phyloP scores from a whole-genome alignment of 2,329 filamentous ascomycete species.

The Diaporthe aspalathi region DNA sequence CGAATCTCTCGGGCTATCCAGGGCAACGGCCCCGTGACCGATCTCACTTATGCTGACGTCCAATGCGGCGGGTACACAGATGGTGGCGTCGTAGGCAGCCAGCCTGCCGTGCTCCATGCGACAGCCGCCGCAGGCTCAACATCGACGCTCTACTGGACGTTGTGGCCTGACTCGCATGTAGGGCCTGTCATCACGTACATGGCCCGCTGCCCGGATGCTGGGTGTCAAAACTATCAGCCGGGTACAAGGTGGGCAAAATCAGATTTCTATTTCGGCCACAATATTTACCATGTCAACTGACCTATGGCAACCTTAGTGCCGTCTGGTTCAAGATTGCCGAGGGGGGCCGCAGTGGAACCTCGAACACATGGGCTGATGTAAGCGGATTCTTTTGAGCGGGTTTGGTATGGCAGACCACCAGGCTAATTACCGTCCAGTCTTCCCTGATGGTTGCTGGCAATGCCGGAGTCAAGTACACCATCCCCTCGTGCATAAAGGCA shows the following conservation, averaged over 20 bases:
- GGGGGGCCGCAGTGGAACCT: conserved; percentile 60
- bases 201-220: conserved; percentile 65
- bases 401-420: conserved; percentile 20
- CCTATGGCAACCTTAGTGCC: conserved; percentile 44
- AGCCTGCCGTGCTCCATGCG: conserved; percentile 65
- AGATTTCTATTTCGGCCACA: too few relatives aligned
- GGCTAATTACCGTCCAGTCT: conserved; percentile 40
- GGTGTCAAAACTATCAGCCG: conserved; percentile 63
- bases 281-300: conserved; percentile 30
- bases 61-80: conserved; percentile 67
- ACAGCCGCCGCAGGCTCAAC: conserved; percentile 63
- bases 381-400: conserved; percentile 35
- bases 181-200: conserved; percentile 70
- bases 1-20: conserved; percentile 68
- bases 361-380: conserved; percentile 60
- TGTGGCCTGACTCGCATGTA: conserved; percentile 61
- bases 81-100: conserved; percentile 59
- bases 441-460: conserved; percentile 57
- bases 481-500: conserved; percentile 62
- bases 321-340: conserved; percentile 70
- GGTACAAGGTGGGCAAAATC: conserved; percentile 50
- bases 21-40: conserved; percentile 68
- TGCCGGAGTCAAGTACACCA: conserved; percentile 61
- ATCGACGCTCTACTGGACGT: conserved; percentile 66
- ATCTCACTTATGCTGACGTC: conserved; percentile 63